phyloP scores from a whole-genome alignment of 2,329 filamentous ascomycete species.

The Plenodomus tracheiphilus region DNA sequence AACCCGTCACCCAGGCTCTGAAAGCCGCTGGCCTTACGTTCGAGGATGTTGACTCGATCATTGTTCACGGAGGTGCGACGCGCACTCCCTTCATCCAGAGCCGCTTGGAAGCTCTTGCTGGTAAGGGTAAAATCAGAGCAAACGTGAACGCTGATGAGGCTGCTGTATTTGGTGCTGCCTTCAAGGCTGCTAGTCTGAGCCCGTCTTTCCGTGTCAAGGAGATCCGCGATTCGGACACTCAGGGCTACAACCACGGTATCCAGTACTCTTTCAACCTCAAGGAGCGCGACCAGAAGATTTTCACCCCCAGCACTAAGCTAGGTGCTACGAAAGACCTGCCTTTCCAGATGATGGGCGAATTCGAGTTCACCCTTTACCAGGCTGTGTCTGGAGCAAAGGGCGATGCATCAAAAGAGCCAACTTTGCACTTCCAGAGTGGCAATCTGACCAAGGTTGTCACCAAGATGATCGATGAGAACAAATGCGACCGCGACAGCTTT shows the following conservation, averaged over 20 bases:
- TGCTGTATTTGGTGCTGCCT: slow-evolving; percentile 92
- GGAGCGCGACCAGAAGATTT: slow-evolving; percentile 78
- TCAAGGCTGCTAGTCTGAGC: slow-evolving; percentile 89
- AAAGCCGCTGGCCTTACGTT: slow-evolving; percentile 72
- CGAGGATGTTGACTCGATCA: slow-evolving; percentile 81
- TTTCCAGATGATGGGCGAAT: slow-evolving; percentile 80
- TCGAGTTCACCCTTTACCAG: slow-evolving; percentile 79
- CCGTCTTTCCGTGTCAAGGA: slow-evolving; percentile 98
- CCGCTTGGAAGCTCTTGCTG: slow-evolving; percentile 75
- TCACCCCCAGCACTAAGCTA: slow-evolving; percentile 74
- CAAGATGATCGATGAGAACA: slow-evolving; percentile 75
- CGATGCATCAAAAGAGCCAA: slow-evolving; percentile 58
- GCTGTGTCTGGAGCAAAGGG: slow-evolving; percentile 58
- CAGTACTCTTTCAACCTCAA: slow-evolving; percentile 74
- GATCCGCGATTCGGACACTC: slow-evolving; percentile 79
- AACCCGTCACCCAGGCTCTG: slow-evolving; percentile 74
- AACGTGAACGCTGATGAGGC: slow-evolving; percentile 98
- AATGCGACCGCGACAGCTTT: slow-evolving; percentile 76
- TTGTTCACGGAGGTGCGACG: slow-evolving; percentile 87
- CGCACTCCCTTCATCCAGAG: slow-evolving; percentile 95
- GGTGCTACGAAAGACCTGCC: slow-evolving; percentile 82
- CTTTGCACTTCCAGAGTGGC: slow-evolving; percentile 70
- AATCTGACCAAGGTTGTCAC: slow-evolving; percentile 86
- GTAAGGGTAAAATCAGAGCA: slow-evolving; percentile 78
- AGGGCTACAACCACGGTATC: slow-evolving; percentile 73